Evolutionary conservation across 345 rosid species (phyloP), one percentile per base, ranked within the genome.

Genomic region (Euphorbia peplus): DNA sequence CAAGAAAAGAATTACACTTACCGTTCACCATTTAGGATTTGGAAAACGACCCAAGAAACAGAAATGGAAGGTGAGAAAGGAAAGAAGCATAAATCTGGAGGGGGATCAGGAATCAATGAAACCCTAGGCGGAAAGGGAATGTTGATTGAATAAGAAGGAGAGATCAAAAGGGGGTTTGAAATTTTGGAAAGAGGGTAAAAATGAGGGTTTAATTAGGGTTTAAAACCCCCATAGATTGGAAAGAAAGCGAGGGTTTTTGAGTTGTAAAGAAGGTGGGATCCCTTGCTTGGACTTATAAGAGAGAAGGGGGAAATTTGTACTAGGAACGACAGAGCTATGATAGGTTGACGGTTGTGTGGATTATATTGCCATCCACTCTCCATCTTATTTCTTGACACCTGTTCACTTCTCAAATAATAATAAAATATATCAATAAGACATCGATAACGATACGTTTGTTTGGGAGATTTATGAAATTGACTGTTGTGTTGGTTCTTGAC

Each of bases 1-100:
- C 10, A 25, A 52, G 16, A 22, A 55, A 14, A 11, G 14, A 21
- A 19, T 8, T 24, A 54, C 11, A 50, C 70, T 67, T 55, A 67
- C 70, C 52, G 29, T 55, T 67, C 15, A 32, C 30, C 44, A 13
- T 53, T 37, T 67, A 67, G 68, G 68, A 44, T 18, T 64, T 64
- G 44, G 44, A 30, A 41, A 55, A n/a, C 52, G 32, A 22, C 51
- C 22, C 25, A 13, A 3, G 22, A 15, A 54, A 25, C 29, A 67
- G 37, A 55, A 39, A 37, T 1, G 4, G 19, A 35, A 35, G 60
- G 32, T 3, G 26, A 26, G 9, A 41, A 51, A 37, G 48, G 18
- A 55, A 16, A 15, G 15, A 39, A 55, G 26, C 32, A 37, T 19
- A 60, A 60, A 60, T 37, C 64, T 4, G 28, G 64, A 59, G 19